A percentile compares a stretch with the other conserved stretches of the same genome.
Evolutionary conservation across 2,329 filamentous ascomycete species (phyloP).

Genomic region (Aureobasidium subglaciale): DNA sequence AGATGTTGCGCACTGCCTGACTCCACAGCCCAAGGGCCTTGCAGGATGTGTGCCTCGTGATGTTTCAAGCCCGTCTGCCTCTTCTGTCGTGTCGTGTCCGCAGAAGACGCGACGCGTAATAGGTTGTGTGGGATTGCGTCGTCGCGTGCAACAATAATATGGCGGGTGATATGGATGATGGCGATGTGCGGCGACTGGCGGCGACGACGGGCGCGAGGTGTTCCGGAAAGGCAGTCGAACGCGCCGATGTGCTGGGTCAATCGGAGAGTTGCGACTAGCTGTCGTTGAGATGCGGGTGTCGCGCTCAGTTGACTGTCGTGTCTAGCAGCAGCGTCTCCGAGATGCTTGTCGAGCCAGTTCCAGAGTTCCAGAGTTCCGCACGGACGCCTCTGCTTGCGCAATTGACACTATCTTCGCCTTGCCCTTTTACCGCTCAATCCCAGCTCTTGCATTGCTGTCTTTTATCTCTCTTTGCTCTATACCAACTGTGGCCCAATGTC

Average conservation of each 20-base stretch:
- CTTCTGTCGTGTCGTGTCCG: not conserved
- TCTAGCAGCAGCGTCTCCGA: not conserved
- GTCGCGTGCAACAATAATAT: not conserved
- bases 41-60: not conserved
- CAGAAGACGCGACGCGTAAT: slow-evolving; percentile 8
- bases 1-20: slow-evolving; percentile 15
- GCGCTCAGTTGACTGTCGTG: not conserved
- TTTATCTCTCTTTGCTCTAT: not conserved
- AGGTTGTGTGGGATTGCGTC: not conserved
- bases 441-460: not conserved
- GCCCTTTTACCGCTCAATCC: not conserved
- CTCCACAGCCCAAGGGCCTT: slow-evolving; percentile 10
- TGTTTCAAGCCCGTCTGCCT: not conserved
- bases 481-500: too few relatives aligned
- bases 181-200: not conserved
- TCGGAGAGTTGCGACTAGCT: not conserved
- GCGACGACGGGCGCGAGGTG: not conserved
- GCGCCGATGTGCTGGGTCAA: not conserved
- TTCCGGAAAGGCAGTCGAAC: not conserved
- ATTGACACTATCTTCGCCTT: not conserved
- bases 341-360: slow-evolving; percentile 1
- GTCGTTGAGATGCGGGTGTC: not conserved
- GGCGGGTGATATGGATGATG: not conserved
- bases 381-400: not conserved
- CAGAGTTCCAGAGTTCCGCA: not conserved